Evolutionary conservation across 1,284 basidiomycete genomes (phyloP).

Genomic region (Leccinum variabile): DNA sequence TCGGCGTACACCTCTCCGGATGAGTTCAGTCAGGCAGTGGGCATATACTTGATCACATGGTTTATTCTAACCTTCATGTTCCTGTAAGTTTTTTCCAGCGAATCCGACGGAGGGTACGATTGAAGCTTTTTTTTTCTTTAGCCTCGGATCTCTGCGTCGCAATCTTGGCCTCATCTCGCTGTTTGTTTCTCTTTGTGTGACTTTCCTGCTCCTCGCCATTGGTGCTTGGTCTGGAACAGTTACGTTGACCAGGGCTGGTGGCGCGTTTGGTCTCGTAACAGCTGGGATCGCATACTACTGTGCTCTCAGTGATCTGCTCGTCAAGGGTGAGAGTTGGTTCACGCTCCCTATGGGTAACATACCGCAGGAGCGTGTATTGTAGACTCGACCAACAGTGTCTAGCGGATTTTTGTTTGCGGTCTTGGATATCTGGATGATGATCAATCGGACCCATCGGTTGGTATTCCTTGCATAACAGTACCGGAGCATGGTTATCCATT

Average conservation of each 20-base stretch:
- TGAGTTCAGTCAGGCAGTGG: constrained; percentile 59
- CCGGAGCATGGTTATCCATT: constrained; percentile 1
- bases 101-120: neutral
- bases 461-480: constrained; percentile 2
- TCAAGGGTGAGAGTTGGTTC: constrained; percentile 50
- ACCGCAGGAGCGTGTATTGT: constrained; percentile 15
- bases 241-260: constrained; percentile 52
- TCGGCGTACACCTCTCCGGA: constrained; percentile 44
- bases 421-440: constrained; percentile 1
- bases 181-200: constrained; percentile 71
- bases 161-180: constrained; percentile 66
- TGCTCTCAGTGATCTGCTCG: constrained; percentile 61
- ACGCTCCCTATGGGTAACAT: constrained; percentile 51
- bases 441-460: neutral
- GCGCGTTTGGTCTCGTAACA: constrained; percentile 69
- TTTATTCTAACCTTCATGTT: constrained; percentile 63
- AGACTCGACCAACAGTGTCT: neutral
- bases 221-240: constrained; percentile 40
- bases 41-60: constrained; percentile 70
- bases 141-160: constrained; percentile 64
- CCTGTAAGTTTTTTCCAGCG: constrained; percentile 36
- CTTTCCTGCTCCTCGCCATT: constrained; percentile 59
- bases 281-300: constrained; percentile 69
- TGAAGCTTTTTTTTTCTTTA: constrained; percentile 26
- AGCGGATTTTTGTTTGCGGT: constrained; percentile 10